Conservation (phyloP, 352 stramenopile genomes). For the Globisporangium spiculum region DNA sequence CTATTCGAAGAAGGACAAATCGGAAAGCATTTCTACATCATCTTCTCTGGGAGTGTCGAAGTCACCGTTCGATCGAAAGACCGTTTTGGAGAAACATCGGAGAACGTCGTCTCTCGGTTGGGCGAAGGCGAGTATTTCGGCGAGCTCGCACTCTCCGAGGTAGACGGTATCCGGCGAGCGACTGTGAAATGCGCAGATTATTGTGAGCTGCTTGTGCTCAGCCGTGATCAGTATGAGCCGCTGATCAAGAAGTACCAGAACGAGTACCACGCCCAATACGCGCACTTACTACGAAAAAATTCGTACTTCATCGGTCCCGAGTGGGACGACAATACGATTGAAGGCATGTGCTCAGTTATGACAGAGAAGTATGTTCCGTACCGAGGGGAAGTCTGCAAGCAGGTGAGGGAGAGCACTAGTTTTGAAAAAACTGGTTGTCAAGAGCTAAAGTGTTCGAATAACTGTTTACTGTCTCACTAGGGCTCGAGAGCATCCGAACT, state of each 20-base stretch:
- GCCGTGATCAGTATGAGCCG: conserved; percentile 78
- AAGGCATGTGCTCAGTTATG: conserved; percentile 85
- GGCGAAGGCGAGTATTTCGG: conserved; percentile 78
- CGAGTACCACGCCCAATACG: conserved; percentile 79
- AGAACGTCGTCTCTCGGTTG: conserved; percentile 65
- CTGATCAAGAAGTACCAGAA: conserved; percentile 85
- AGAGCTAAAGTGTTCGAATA: neutral
- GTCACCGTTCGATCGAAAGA: conserved; percentile 70
- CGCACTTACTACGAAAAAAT: conserved; percentile 73
- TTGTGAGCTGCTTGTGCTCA: conserved; percentile 71
- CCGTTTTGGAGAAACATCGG: conserved; percentile 61
- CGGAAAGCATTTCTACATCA: conserved; percentile 82
- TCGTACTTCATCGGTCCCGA: conserved; percentile 72
- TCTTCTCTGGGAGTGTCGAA: conserved; percentile 71
- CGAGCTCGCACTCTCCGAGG: conserved; percentile 69
- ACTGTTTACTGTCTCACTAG: conserved; percentile 13
- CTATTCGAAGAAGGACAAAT: conserved; percentile 80
- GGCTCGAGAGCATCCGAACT: conserved; percentile 69
- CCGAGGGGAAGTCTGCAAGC: conserved; percentile 71
- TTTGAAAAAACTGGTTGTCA: neutral
- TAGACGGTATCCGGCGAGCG: conserved; percentile 59
- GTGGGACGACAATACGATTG: conserved; percentile 81
- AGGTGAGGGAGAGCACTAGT: conserved; percentile 26
- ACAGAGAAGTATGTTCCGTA: conserved; percentile 78
- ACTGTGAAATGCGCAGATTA: conserved; percentile 72